Percentiles rank a stretch among this genome's conserved stretches.
phyloP scores from a whole-genome alignment of 257 asterid genomes.

The Mentha longifolia region DNA sequence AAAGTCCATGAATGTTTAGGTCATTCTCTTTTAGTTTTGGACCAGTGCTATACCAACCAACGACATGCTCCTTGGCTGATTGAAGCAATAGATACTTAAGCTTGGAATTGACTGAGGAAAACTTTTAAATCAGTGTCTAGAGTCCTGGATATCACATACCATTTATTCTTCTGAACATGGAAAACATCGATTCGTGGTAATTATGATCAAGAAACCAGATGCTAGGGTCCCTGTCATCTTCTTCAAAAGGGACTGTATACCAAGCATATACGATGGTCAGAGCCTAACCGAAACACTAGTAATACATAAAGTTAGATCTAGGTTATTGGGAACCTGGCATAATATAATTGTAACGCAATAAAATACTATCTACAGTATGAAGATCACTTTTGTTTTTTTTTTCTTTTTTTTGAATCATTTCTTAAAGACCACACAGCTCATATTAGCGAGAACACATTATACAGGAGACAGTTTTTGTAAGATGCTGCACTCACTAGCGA shows the following conservation, averaged over 20 bases:
- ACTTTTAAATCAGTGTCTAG: conserved; percentile 15
- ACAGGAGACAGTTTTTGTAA: neutral
- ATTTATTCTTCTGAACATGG: conserved; percentile 91
- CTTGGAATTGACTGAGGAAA: neutral
- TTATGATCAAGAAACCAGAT: conserved; percentile 98
- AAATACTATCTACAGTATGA: neutral
- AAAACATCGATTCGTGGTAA: conserved; percentile 93
- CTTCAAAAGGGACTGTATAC: conserved; percentile 92
- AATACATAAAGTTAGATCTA: neutral
- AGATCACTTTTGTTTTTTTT: too few species aligned
- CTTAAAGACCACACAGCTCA: neutral
- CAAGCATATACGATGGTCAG: conserved; percentile 31
- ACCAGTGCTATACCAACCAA: conserved; percentile 99
- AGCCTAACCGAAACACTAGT: neutral
- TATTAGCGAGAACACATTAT: neutral
- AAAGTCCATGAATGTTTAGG: conserved; percentile 71
- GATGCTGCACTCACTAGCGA: neutral
- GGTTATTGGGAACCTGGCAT: neutral
- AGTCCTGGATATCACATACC: conserved; percentile 49
- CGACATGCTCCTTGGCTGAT: conserved; percentile 96
- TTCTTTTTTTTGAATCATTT: neutral
- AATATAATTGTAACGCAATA: neutral
- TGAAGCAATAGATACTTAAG: conserved; percentile 31
- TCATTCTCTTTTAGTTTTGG: conserved; percentile 92
- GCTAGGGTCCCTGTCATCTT: conserved; percentile 92